phyloP scores from a whole-genome alignment of 345 rosid genomes.

The Lepidium africanum region DNA sequence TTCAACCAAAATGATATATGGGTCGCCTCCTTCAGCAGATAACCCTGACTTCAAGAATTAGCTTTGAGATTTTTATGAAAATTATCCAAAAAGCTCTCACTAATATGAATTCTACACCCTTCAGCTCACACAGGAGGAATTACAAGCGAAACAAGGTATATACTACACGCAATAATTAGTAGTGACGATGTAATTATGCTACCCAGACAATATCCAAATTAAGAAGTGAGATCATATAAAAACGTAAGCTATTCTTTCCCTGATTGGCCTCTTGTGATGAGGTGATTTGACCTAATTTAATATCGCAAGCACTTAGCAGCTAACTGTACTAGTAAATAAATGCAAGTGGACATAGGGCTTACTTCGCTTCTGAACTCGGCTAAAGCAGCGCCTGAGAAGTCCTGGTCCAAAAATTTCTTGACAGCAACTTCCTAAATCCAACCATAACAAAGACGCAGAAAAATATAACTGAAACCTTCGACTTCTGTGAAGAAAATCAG shows the following conservation, averaged over 20 bases:
- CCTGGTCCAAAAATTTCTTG: conserved; percentile 98
- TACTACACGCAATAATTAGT: not conserved
- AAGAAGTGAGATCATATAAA: not conserved
- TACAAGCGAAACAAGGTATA: not conserved
- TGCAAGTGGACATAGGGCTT: conserved; percentile 33
- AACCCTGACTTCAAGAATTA: not conserved
- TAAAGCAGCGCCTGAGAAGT: conserved; percentile 96
- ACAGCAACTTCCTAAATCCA: conserved; percentile 91
- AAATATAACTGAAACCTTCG: conserved; percentile 1
- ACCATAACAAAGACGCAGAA: conserved; percentile 29
- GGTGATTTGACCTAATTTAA: not conserved
- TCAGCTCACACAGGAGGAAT: not conserved
- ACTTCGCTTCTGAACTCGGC: conserved; percentile 97
- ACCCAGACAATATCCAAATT: not conserved
- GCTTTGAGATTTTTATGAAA: not conserved
- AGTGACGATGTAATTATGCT: not conserved
- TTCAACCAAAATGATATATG: not conserved
- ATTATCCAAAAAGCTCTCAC: not conserved
- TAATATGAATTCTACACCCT: not conserved
- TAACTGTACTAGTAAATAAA: not conserved
- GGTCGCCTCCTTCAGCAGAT: not conserved
- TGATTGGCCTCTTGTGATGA: not conserved
- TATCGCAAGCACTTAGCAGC: not conserved
- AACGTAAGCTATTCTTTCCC: not conserved
- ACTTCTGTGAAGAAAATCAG: not conserved